Conservation (phyloP, 352 stramenopile species). For the Phytophthora nicotianae region DNA sequence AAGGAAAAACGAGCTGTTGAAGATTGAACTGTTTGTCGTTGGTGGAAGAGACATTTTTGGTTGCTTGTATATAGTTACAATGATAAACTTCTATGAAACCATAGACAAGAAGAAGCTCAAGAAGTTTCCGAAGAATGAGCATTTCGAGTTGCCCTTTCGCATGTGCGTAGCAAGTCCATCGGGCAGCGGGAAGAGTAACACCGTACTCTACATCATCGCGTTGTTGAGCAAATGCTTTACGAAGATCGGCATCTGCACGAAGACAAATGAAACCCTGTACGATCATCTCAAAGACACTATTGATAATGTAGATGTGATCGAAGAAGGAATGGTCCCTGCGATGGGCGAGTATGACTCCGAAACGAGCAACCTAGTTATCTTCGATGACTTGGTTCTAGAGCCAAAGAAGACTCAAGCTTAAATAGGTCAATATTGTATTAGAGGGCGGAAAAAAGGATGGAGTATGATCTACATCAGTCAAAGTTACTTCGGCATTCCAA, state of each 20-base stretch:
- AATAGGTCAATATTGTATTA: conserved; percentile 15
- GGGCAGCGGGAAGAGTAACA: conserved; percentile 20
- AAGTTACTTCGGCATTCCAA: conserved; percentile 19
- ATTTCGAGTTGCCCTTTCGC: conserved; percentile 19
- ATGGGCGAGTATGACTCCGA: conserved; percentile 21
- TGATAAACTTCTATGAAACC: conserved; percentile 19
- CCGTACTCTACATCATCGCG: conserved; percentile 13
- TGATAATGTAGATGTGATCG: conserved; percentile 11
- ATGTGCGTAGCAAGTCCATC: conserved; percentile 2
- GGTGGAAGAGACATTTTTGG: conserved; percentile 28
- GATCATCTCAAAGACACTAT: conserved; percentile 26
- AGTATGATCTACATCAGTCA: conserved; percentile 25
- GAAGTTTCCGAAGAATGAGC: conserved; percentile 15
- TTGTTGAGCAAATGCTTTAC: conserved; percentile 27
- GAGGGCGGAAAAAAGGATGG: conserved; percentile 12
- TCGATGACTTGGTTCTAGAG: conserved; percentile 24
- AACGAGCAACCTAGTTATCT: conserved; percentile 21
- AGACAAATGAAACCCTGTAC: conserved; percentile 19
- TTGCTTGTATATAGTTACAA: conserved; percentile 17
- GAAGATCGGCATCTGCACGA: conserved; percentile 21
- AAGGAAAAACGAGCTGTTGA: conserved; percentile 4
- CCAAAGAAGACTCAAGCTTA: conserved; percentile 18
- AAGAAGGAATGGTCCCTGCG: conserved; percentile 6
- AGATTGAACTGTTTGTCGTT: conserved; percentile 6
- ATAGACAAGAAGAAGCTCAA: conserved; percentile 23